Evolutionary conservation across 169 alveolate genomes (phyloP).

Genomic region (Pseudocohnilembus persalinus): DNA sequence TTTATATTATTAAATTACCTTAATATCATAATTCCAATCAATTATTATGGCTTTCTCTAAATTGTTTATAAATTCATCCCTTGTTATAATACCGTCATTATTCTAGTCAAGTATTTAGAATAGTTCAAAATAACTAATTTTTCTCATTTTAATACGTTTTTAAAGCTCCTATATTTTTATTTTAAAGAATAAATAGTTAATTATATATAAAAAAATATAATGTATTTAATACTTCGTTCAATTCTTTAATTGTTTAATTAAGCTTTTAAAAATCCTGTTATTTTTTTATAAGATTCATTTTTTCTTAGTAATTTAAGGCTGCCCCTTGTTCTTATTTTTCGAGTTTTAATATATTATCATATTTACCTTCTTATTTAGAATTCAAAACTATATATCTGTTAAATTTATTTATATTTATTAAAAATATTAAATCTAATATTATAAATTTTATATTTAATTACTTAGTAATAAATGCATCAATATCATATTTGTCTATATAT

Average conservation of each 20-base stretch:
- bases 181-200: no score
- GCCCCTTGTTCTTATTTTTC: no score
- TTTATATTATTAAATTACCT: no score
- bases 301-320: no score
- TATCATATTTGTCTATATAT: slow-evolving; percentile 39
- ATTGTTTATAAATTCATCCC: slow-evolving; percentile 48
- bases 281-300: neutral
- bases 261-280: neutral
- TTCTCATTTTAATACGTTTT: neutral
- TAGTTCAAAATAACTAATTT: slow-evolving; percentile 13
- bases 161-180: neutral
- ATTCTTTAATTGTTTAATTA: neutral
- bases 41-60: slow-evolving; percentile 47
- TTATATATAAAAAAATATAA: no score
- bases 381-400: no score
- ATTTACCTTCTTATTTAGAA: no score
- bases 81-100: slow-evolving; percentile 41
- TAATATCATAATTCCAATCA: slow-evolving; percentile 39
- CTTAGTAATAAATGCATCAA: slow-evolving; percentile 27
- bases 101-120: slow-evolving; percentile 38
- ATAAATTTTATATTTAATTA: slow-evolving; percentile 22
- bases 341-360: no score
- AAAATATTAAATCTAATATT: no score
- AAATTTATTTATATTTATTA: no score
- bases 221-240: neutral